Conservation (phyloP, 1,139 yeast species). For the Hyphopichia wangnamkhiaoensis region DNA sequence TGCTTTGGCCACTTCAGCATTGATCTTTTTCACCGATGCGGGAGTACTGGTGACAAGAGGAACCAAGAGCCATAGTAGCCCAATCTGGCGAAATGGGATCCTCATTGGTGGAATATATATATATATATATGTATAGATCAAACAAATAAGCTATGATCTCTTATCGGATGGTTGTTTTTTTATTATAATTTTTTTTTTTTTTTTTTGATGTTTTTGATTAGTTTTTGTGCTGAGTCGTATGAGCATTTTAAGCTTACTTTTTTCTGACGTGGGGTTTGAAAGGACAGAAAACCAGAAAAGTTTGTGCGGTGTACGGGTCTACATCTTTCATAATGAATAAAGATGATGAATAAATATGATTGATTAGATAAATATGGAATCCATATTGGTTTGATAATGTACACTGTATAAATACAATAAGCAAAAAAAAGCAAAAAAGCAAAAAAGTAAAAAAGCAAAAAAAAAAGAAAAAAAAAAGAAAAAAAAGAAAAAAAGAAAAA, state of each 20-base stretch:
- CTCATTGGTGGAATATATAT: too few relatives aligned
- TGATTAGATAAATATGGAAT: neutral
- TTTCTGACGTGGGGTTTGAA: too few relatives aligned
- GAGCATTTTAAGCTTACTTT: too few relatives aligned
- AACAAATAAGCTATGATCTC: too few relatives aligned
- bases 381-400: neutral
- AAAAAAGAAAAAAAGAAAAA: neutral
- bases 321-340: neutral
- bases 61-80: conserved; percentile 1
- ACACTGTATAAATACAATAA: too few relatives aligned
- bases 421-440: neutral
- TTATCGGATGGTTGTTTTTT: too few relatives aligned
- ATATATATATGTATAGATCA: too few relatives aligned
- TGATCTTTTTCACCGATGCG: conserved; percentile 2
- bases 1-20: conserved; percentile 1
- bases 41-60: neutral
- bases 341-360: conserved; percentile 1
- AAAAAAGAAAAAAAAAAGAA: neutral
- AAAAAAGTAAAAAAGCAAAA: neutral
- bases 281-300: too few relatives aligned
- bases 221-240: too few relatives aligned
- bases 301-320: neutral
- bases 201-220: too few relatives aligned
- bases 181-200: neutral
- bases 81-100: neutral